These are phyloP conservation scores for Stylosanthes scabra DNA, from an alignment of 331 rosid species.

Conservation along the genomic window DNA sequence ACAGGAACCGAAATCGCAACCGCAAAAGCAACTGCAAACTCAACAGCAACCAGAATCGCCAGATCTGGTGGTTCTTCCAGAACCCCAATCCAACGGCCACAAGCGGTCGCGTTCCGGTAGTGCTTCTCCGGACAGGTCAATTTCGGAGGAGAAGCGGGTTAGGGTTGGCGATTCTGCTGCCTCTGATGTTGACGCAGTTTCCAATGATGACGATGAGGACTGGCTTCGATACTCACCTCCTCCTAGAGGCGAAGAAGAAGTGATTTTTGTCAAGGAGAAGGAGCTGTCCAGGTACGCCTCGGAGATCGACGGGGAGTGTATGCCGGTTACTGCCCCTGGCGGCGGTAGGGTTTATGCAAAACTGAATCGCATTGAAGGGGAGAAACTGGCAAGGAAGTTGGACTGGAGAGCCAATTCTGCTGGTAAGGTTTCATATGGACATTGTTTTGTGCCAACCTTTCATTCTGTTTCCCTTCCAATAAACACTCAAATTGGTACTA, in stretches of 20 bases:
- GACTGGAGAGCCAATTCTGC: conserved; percentile 41
- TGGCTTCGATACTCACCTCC: conserved; percentile 78
- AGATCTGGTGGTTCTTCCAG: conserved; percentile 40
- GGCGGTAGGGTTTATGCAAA: conserved; percentile 86
- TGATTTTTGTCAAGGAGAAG: conserved; percentile 53
- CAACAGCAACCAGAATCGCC: conserved; percentile 31
- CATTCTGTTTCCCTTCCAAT: background rate
- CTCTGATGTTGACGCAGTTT: conserved; percentile 20
- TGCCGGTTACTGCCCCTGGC: conserved; percentile 86
- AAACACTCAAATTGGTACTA: background rate
- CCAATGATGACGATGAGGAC: conserved; percentile 48
- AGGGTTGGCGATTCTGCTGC: conserved; percentile 40
- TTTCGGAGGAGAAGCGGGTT: conserved; percentile 56
- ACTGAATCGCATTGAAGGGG: conserved; percentile 55
- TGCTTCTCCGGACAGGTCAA: background rate
- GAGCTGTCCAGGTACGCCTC: conserved; percentile 69
- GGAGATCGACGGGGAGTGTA: conserved; percentile 85
- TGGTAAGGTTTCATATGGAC: conserved; percentile 50
- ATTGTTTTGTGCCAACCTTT: background rate
- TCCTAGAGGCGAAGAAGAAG: conserved; percentile 28
- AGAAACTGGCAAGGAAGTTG: conserved; percentile 52
- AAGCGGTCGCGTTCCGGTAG: conserved; percentile 60
- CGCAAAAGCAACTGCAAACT: conserved; percentile 25
- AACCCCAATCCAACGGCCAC: conserved; percentile 41
- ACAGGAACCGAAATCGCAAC: conserved; percentile 34